Evolutionary conservation across 1,284 basidiomycete genomes (phyloP), one percentile per base, ranked within the genome.

Genomic region (Leccinum insigne): DNA sequence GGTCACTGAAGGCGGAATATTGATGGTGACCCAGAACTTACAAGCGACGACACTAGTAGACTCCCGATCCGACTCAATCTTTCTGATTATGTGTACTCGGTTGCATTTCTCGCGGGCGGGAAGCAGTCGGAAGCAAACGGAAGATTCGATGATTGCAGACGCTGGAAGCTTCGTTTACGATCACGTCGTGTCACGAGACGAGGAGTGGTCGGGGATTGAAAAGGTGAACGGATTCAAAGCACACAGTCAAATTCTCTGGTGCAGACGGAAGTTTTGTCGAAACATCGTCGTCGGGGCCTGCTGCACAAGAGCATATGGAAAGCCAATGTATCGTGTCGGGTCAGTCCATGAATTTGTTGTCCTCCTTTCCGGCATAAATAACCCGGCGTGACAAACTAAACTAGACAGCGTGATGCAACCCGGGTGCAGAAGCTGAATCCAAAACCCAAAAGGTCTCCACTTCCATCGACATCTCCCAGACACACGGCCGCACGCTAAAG

Each of bases 321-420:
- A 85, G 73, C 82, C 84, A 73, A 86, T 90, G 82, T 92, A 83
- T 77, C 87, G 91, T 57, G 83, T 93, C 58, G 87, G 89, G 90
- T 92, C 69, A 78, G 87, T 83, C 5, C 21, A 5, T 56, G 1
- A 29, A 21, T 29, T 21, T 8, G n/a, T 21, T 42, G 32, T 58
- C 4, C 18, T 38, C 14, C 44, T 6, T 14, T 67, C 13, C 6
- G 14, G 35, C 29, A 40, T 54, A 62, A 62, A 52, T 71, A 47
- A 69, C 64, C n/a, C 10, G 54, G 32, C 32, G 32, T 47, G 9
- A 42, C 11, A 69, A 65, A 52, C 18, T 42, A 64, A 38, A 66
- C 70, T 40, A 89, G 87, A 62, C 82, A 80, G 66, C 85, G 87
- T 63, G 85, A 85, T 69, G 77, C 84, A 35, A 78, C 82, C 44